Evolutionary conservation across 164 flowering plant genomes (phyloP).

Genomic region (Nymphaea thermarum): DNA sequence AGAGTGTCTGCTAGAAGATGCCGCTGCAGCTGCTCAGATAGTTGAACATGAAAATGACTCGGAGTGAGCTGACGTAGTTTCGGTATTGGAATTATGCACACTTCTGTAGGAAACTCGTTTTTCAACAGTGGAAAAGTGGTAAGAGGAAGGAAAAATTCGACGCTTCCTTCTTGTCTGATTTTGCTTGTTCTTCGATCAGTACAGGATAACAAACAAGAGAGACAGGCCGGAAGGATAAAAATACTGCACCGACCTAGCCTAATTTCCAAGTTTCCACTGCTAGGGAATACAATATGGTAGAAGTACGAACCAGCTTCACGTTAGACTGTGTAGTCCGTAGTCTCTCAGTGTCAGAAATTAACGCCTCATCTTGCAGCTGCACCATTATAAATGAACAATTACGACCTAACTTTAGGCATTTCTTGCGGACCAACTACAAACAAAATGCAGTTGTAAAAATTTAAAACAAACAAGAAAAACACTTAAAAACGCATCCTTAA

Average conservation of each 20-base stretch:
- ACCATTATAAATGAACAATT: slow-evolving; percentile 5
- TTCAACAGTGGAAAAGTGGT: too few relatives aligned
- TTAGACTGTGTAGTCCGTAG: slow-evolving; percentile 74
- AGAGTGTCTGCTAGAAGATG: slow-evolving; percentile 94
- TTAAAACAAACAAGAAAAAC: background rate
- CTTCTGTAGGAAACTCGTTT: too few relatives aligned
- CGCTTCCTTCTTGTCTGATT: too few relatives aligned
- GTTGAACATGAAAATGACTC: too few relatives aligned
- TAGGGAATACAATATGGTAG: background rate
- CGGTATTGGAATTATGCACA: too few relatives aligned
- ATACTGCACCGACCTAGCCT: too few relatives aligned
- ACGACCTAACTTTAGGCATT: background rate
- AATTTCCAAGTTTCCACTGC: too few relatives aligned
- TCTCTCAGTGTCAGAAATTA: slow-evolving; percentile 84
- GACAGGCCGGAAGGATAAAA: too few relatives aligned
- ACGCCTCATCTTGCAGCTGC: slow-evolving; percentile 96
- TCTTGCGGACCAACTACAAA: background rate
- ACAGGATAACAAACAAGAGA: too few relatives aligned
- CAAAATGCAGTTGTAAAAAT: background rate
- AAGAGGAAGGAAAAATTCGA: too few relatives aligned
- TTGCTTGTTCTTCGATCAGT: too few relatives aligned
- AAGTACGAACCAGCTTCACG: slow-evolving; percentile 60
- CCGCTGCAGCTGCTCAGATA: slow-evolving; percentile 63
- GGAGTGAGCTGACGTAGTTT: too few relatives aligned
- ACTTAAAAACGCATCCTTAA: background rate